These are phyloP conservation scores for Metarhizium guizhouense DNA, from an alignment of 2,329 filamentous ascomycete species.

Conservation along the genomic window DNA sequence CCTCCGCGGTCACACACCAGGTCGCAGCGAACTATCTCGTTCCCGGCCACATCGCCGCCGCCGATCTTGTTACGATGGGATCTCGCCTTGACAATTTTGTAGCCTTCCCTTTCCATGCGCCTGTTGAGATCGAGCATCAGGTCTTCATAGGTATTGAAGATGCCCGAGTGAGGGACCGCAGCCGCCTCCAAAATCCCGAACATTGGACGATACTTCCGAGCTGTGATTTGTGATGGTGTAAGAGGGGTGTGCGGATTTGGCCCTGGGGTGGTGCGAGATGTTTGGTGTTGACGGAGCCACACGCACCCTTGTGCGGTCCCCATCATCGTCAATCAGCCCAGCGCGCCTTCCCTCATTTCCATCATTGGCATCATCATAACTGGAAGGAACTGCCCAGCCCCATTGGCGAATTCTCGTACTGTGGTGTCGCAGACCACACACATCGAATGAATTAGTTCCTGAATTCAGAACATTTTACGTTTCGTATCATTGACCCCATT, in stretches of 20 bases:
- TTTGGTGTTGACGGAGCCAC: neutral
- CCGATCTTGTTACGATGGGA: conserved; percentile 33
- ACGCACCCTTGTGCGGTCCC: neutral
- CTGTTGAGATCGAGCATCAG: conserved; percentile 30
- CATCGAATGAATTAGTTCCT: no score
- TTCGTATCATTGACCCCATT: no score
- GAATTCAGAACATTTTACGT: no score
- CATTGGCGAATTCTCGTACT: neutral
- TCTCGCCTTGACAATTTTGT: conserved; percentile 36
- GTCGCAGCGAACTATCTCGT: conserved; percentile 34
- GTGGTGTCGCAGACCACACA: neutral
- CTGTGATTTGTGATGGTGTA: conserved; percentile 9
- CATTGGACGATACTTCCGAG: conserved; percentile 18
- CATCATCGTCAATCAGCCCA: neutral
- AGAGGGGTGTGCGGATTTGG: conserved; percentile 15
- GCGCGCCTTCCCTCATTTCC: neutral
- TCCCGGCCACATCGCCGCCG: conserved; percentile 30
- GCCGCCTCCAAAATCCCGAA: conserved; percentile 34
- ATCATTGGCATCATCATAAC: neutral
- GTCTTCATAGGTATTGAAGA: conserved; percentile 32
- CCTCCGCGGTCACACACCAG: conserved; percentile 37
- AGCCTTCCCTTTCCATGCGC: conserved; percentile 34
- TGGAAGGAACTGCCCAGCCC: neutral
- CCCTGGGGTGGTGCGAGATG: conserved; percentile 9
- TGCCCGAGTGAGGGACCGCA: conserved; percentile 24